Evolutionary conservation across 2,329 filamentous ascomycete genomes (phyloP).

Genomic region (Diplodia sapinea): DNA sequence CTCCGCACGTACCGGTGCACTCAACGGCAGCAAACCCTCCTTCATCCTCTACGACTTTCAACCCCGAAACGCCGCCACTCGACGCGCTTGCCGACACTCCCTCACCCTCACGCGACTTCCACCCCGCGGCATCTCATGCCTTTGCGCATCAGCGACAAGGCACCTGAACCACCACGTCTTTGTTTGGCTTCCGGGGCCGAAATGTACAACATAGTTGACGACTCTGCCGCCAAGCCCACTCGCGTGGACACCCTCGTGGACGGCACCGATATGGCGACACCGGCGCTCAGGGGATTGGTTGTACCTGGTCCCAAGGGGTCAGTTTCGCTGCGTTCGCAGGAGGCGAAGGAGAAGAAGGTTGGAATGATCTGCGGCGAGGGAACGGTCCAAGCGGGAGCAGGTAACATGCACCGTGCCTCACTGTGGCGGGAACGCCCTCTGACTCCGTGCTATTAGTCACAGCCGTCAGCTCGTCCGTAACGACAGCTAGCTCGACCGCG

Average conservation of each 20-base stretch:
- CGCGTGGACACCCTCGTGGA: conserved; percentile 12
- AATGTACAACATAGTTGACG: conserved; percentile 12
- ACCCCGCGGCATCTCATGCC: neutral
- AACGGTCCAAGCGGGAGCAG: conserved; percentile 18
- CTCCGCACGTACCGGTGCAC: neutral
- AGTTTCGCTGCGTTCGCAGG: neutral
- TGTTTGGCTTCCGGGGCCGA: neutral
- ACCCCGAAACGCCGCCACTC: conserved; percentile 7
- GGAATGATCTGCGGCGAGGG: conserved; percentile 12
- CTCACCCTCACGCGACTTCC: conserved; percentile 13
- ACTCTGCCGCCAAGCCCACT: neutral
- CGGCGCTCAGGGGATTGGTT: conserved; percentile 15
- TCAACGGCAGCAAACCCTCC: conserved; percentile 4
- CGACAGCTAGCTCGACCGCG: conserved; percentile 23
- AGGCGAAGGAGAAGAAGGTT: conserved; percentile 22
- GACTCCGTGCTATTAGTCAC: conserved; percentile 25
- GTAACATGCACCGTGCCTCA: conserved; percentile 26
- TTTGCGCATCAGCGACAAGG: neutral
- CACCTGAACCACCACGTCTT: neutral
- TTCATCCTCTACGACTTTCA: conserved; percentile 9
- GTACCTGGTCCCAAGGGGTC: neutral
- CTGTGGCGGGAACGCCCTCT: conserved; percentile 21
- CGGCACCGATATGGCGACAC: conserved; percentile 22
- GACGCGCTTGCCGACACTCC: neutral
- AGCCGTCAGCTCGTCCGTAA: conserved; percentile 8